phyloP scores from a whole-genome alignment of 2,329 filamentous ascomycete genomes.

The Cyphellophora attinorum region DNA sequence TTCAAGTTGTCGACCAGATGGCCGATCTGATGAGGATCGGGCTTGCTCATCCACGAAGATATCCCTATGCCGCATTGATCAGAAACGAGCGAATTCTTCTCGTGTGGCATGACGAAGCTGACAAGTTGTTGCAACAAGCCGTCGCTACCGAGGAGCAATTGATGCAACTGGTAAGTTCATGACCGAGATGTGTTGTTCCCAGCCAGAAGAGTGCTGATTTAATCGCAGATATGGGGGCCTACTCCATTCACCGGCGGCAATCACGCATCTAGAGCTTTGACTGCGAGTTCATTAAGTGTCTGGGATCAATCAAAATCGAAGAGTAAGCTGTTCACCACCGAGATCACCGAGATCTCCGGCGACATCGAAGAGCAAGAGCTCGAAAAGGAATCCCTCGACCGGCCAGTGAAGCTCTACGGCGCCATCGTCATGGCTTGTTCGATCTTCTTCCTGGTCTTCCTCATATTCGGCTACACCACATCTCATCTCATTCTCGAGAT shows the following conservation, averaged over 20 bases:
- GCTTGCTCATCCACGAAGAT: slow-evolving; percentile 30
- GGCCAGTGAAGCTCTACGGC: slow-evolving; percentile 10
- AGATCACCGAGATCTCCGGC: slow-evolving; percentile 10
- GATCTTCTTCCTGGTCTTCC: slow-evolving; percentile 56
- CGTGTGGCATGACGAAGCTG: slow-evolving; percentile 35
- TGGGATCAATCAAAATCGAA: slow-evolving; percentile 10
- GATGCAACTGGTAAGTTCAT: slow-evolving; percentile 11
- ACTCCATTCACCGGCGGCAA: slow-evolving; percentile 5
- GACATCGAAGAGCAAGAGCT: slow-evolving; percentile 11
- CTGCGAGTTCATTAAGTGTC: slow-evolving; percentile 10
- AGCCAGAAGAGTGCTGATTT: slow-evolving; percentile 9
- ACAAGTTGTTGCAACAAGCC: slow-evolving; percentile 31
- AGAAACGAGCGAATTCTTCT: slow-evolving; percentile 32
- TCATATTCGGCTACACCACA: slow-evolving; percentile 60
- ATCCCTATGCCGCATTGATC: slow-evolving; percentile 35
- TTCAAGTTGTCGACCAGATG: slow-evolving; percentile 38
- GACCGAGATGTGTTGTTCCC: slow-evolving; percentile 9
- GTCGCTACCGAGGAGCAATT: slow-evolving; percentile 14
- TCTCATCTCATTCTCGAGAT: slow-evolving; percentile 61
- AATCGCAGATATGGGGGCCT: slow-evolving; percentile 9
- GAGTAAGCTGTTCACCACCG: slow-evolving; percentile 7
- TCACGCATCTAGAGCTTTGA: slow-evolving; percentile 10
- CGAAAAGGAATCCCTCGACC: slow-evolving; percentile 12
- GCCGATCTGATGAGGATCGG: slow-evolving; percentile 28
- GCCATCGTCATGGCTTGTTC: slow-evolving; percentile 52